Evolutionary conservation across 208 protist genomes (phyloP).

Genomic region (Herpetomonas samuelpessoai): DNA sequence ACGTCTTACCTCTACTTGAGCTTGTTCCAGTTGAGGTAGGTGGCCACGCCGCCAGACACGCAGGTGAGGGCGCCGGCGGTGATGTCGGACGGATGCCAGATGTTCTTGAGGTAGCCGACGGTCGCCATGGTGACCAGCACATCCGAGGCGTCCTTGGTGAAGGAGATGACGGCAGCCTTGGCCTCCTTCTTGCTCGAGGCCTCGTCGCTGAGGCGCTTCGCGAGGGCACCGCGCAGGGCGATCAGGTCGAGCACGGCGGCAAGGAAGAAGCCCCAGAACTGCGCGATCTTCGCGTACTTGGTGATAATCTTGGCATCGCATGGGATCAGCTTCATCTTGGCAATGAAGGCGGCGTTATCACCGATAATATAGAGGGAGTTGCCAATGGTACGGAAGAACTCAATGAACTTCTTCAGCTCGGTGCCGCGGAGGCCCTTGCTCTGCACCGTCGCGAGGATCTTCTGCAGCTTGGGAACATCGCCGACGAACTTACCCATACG

Average conservation of each 20-base stretch:
- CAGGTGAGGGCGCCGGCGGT: slow-evolving; percentile 72
- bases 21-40: slow-evolving; percentile 90
- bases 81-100: slow-evolving; percentile 69
- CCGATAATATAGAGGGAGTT: slow-evolving; percentile 90
- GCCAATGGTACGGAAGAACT: slow-evolving; percentile 80
- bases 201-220: slow-evolving; percentile 51
- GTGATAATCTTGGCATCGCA: slow-evolving; percentile 47
- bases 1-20: no score
- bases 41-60: slow-evolving; percentile 85
- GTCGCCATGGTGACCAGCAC: slow-evolving; percentile 79
- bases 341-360: slow-evolving; percentile 86
- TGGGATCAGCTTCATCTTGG: slow-evolving; percentile 71
- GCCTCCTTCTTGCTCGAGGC: slow-evolving; percentile 64
- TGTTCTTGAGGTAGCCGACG: slow-evolving; percentile 71
- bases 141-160: slow-evolving; percentile 82
- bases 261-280: slow-evolving; percentile 93
- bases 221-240: slow-evolving; percentile 51
- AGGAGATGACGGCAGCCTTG: slow-evolving; percentile 69
- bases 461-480: slow-evolving; percentile 82
- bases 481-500: slow-evolving; percentile 90
- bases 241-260: slow-evolving; percentile 84
- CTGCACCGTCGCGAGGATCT: slow-evolving; percentile 26
- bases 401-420: slow-evolving; percentile 64
- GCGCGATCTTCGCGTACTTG: slow-evolving; percentile 70
- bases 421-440: slow-evolving; percentile 40